Evolutionary conservation across 805 yeast species (phyloP).

Genomic region (Candida endomychidarum): DNA sequence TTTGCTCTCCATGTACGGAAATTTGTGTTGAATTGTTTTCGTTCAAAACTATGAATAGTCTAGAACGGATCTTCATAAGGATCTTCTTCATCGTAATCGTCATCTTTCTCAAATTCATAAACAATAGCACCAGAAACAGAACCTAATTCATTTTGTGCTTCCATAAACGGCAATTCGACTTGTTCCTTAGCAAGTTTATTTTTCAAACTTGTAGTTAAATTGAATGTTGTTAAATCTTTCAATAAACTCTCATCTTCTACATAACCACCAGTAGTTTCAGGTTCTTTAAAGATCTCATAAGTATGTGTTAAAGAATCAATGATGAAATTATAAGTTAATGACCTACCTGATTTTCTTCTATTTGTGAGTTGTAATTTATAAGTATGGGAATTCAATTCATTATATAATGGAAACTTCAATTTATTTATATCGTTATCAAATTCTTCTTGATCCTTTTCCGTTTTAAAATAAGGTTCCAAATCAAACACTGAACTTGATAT

Average conservation of each 20-base stretch:
- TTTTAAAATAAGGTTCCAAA: conserved; percentile 43
- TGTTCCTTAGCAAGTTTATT: conserved; percentile 79
- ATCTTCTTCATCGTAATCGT: conserved; percentile 97
- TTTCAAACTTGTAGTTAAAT: conserved; percentile 68
- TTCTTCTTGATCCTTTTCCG: conserved; percentile 47
- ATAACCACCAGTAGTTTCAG: conserved; percentile 14
- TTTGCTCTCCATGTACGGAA: no score
- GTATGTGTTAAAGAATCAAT: conserved; percentile 51
- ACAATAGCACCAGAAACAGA: conserved; percentile 87
- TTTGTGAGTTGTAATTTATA: conserved; percentile 58
- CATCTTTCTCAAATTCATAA: conserved; percentile 93
- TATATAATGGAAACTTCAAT: conserved; percentile 47
- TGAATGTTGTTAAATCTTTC: conserved; percentile 82
- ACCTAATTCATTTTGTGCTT: conserved; percentile 72
- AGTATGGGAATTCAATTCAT: conserved; percentile 44
- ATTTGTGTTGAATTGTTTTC: no score
- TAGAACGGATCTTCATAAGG: conserved; percentile 95
- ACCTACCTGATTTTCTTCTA: conserved; percentile 83
- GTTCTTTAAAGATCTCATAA: conserved; percentile 29
- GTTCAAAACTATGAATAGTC: no score
- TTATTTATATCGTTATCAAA: conserved; percentile 37
- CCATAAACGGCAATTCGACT: conserved; percentile 87
- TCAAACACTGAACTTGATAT: conserved; percentile 77
- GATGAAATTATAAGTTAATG: conserved; percentile 53
- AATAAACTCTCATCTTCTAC: conserved; percentile 54